Evolutionary conservation across 164 flowering plant genomes (phyloP), one percentile per base, ranked within the genome.

Genomic region (Euptelea pleiosperma): DNA sequence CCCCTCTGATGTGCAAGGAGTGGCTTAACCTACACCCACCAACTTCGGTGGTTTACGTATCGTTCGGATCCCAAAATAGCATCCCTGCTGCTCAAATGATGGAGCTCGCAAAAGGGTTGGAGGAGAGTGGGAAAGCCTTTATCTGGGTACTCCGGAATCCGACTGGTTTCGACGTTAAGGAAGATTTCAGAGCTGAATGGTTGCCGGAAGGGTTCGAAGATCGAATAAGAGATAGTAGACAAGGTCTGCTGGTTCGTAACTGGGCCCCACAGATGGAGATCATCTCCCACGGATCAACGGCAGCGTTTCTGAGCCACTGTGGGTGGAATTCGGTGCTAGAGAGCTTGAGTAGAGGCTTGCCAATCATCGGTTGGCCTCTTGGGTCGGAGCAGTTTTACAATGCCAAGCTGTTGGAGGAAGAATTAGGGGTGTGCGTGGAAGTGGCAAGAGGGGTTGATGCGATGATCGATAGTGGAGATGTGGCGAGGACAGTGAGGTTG

Each of bases 311-410:
- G 36, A 65, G 63, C 47, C 69, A 65, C 31, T 65, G 69, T 19
- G 69, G 69, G 3, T 65, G 69, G 69, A 65, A 59, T 19, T 65
- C 63, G 53, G 34, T 36, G 24, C 14, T 59, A 36, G 69, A 65
- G 63, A 65, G 69, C 53, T 22, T 58, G 46, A 52, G 37, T 26
- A 9, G 15, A 0, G 69, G 58, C 8, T 46, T 58, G 8, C 63
- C 69, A 11, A 51, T 65, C 14, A 36, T 59, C 0, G 59, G 53
- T 0, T 59, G 63, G 69, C 69, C 63, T 4, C 2, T 58, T 15
- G 36, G 22, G 5, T 18, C 29, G 5, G 69, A 58, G 39, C 69
- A 66, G 42, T 52, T 65, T 19, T 51, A 34, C 57, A 65, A 65
- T 16, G 19, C 57, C 21, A 31, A 57, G 46, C 35, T 65, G 62